Evolutionary conservation across 108 stramenopile species (phyloP).

Genomic region (Pinguiococcus pyrenoidosus): DNA sequence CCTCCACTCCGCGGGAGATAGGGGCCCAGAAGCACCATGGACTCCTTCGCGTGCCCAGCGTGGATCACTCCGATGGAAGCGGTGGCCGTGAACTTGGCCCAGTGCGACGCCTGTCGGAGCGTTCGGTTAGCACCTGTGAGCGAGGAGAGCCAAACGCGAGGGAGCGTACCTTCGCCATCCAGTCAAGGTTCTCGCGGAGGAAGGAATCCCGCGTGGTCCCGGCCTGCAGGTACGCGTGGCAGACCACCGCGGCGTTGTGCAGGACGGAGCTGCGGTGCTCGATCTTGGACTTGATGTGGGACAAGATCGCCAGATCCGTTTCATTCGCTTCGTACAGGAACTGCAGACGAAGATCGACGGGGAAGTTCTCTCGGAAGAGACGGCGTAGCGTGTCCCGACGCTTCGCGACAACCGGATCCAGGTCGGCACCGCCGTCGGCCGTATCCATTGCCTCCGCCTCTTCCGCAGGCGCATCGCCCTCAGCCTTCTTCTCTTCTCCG

Average conservation of each 20-base stretch:
- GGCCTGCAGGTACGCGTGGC: constrained; percentile 77
- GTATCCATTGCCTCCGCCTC: too few species aligned
- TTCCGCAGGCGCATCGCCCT: constrained; percentile 3
- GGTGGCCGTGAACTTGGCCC: constrained; percentile 97
- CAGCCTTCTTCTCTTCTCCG: constrained; percentile 10
- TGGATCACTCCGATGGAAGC: constrained; percentile 93
- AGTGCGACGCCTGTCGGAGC: constrained; percentile 93
- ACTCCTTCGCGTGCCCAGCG: constrained; percentile 84
- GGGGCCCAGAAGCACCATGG: constrained; percentile 85
- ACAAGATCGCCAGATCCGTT: constrained; percentile 25
- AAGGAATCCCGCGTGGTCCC: constrained; percentile 93
- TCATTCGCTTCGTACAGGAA: constrained; percentile 20
- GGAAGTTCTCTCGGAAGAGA: too few species aligned
- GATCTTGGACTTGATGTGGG: constrained; percentile 18
- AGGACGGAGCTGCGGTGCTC: constrained; percentile 63
- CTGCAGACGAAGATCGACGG: constrained; percentile 14
- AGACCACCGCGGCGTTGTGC: constrained; percentile 82
- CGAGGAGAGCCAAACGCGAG: too few species aligned
- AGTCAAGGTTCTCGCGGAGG: constrained; percentile 89
- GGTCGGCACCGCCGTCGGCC: too few species aligned
- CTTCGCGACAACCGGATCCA: too few species aligned
- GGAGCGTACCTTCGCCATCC: too few species aligned
- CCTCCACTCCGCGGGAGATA: constrained; percentile 68
- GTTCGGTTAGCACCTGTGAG: too few species aligned
- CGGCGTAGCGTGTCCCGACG: too few species aligned